phyloP scores from a whole-genome alignment of 2,329 filamentous ascomycete species.

The Cucurbitaria berberidis region DNA sequence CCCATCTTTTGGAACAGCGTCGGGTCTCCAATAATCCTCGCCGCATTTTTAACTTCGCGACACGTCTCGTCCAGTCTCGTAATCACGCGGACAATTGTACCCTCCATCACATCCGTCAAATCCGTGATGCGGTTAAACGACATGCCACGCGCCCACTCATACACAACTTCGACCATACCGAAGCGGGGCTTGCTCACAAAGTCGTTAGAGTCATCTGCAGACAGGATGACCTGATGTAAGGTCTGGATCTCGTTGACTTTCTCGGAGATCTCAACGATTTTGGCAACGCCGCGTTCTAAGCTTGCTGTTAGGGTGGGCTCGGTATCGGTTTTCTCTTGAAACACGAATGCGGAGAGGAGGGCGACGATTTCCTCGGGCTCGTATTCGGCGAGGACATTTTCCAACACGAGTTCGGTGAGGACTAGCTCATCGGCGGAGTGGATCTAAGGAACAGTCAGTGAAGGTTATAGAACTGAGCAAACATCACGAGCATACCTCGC shows the following conservation, averaged over 20 bases:
- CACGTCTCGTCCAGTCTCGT: slow-evolving; percentile 95
- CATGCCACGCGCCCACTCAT: slow-evolving; percentile 98
- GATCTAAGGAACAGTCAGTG: slow-evolving; percentile 58
- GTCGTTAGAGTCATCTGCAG: slow-evolving; percentile 88
- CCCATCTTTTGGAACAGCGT: slow-evolving; percentile 96
- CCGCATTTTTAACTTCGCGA: slow-evolving; percentile 95
- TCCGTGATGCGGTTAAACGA: slow-evolving; percentile 98
- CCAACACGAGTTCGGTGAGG: slow-evolving; percentile 91
- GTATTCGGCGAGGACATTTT: slow-evolving; percentile 94
- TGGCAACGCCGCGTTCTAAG: slow-evolving; percentile 80
- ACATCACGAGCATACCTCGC: slow-evolving; percentile 64
- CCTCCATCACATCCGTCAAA: slow-evolving; percentile 93
- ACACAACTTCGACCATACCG: slow-evolving; percentile 95
- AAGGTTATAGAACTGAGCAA: neutral
- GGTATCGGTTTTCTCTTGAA: slow-evolving; percentile 92
- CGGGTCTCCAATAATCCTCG: slow-evolving; percentile 92
- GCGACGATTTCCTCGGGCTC: slow-evolving; percentile 97
- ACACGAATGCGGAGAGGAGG: slow-evolving; percentile 91
- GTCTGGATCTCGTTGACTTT: slow-evolving; percentile 92
- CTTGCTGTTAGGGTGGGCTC: slow-evolving; percentile 81
- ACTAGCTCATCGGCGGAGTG: slow-evolving; percentile 97
- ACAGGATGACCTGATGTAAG: slow-evolving; percentile 88
- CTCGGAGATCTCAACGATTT: slow-evolving; percentile 88
- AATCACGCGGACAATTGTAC: slow-evolving; percentile 95
- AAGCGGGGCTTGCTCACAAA: slow-evolving; percentile 88